Conservation (phyloP, 306 rosid genomes). For the Casuarina glauca region DNA sequence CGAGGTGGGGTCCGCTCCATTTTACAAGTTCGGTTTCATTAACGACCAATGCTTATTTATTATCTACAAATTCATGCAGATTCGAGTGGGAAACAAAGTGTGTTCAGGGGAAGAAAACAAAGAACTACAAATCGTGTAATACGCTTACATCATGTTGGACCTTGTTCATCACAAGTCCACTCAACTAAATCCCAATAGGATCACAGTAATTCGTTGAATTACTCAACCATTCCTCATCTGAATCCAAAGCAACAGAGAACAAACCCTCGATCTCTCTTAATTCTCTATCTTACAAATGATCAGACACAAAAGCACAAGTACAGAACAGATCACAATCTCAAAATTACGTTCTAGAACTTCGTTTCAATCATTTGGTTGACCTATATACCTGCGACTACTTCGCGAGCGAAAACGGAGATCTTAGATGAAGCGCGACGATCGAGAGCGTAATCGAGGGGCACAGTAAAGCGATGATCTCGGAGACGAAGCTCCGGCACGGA, state of each 20-base stretch:
- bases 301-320: background rate
- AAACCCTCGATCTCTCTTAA: background rate
- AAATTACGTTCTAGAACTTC: constrained; percentile 8
- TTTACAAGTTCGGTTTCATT: background rate
- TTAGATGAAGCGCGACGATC: constrained; percentile 41
- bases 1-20: background rate
- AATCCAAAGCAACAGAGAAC: background rate
- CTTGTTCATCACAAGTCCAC: background rate
- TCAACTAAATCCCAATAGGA: background rate
- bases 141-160: background rate
- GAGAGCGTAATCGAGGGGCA: constrained; percentile 69
- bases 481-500: constrained; percentile 85
- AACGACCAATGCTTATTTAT: background rate
- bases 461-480: constrained; percentile 73
- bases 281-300: background rate
- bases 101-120: background rate
- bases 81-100: background rate
- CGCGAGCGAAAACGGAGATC: constrained; percentile 89
- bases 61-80: background rate
- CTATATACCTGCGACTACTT: constrained; percentile 71
- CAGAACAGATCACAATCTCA: background rate
- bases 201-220: background rate
- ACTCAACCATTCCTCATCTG: background rate
- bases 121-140: background rate
- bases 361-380: background rate